Conservation (phyloP, 2,329 filamentous ascomycete species). For the Decorospora gaudefroyi region DNA sequence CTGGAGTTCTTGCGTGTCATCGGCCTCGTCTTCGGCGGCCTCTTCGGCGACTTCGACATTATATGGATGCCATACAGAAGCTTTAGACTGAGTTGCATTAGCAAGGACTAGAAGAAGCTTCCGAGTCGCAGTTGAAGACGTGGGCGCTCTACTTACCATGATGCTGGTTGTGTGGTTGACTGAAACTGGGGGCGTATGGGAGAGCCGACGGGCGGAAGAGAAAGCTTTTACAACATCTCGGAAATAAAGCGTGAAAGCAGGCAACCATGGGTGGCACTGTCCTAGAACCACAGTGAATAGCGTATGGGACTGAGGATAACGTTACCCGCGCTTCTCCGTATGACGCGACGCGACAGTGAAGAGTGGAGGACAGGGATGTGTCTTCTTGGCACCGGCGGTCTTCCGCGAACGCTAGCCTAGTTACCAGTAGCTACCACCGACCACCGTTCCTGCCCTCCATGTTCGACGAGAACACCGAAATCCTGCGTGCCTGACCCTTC, state of each 20-base stretch:
- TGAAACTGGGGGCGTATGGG: conserved; percentile 7
- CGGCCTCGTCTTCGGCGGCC: conserved; percentile 84
- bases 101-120: background rate
- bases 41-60: conserved; percentile 95
- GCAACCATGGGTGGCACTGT: conserved; percentile 9
- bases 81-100: conserved; percentile 37
- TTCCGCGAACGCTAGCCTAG: conserved; percentile 22
- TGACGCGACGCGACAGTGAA: conserved; percentile 25
- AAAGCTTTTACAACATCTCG: conserved; percentile 17
- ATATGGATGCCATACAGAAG: conserved; percentile 73
- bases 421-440: no score
- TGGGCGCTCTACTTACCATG: conserved; percentile 28
- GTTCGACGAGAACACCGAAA: conserved; percentile 18
- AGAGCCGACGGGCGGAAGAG: conserved; percentile 7
- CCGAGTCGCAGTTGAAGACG: background rate
- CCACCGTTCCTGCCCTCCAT: conserved; percentile 26
- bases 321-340: conserved; percentile 2
- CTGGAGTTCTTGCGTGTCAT: conserved; percentile 94
- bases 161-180: conserved; percentile 9
- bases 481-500: conserved; percentile 23
- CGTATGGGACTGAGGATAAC: background rate
- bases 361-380: conserved; percentile 10
- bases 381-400: conserved; percentile 21
- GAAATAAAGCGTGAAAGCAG: conserved; percentile 5
- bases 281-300: background rate